phyloP scores from a whole-genome alignment of 2,329 filamentous ascomycete species.

The Colletotrichum scovillei region DNA sequence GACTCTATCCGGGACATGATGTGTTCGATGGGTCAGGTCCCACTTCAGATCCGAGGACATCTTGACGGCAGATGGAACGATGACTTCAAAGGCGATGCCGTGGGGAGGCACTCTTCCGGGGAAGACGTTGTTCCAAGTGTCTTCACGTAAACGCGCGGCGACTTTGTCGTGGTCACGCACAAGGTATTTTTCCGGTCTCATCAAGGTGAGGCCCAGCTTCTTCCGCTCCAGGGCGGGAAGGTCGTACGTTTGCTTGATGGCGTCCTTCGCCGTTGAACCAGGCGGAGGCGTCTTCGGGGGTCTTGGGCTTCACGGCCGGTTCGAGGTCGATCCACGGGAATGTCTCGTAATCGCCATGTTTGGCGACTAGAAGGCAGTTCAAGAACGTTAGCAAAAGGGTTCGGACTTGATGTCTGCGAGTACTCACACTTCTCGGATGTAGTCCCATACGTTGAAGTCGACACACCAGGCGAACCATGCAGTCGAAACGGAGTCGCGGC shows the following conservation, averaged over 20 bases:
- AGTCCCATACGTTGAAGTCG: not conserved
- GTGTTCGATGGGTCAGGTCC: not conserved
- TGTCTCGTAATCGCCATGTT: accelerated
- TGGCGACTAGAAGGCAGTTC: not conserved
- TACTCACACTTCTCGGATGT: not conserved
- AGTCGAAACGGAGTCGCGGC: not conserved
- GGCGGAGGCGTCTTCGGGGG: not conserved
- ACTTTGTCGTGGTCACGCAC: not conserved
- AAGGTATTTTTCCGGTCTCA: not conserved
- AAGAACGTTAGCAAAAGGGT: not conserved
- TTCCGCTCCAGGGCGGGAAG: not conserved
- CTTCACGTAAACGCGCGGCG: not conserved
- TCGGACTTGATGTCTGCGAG: not conserved
- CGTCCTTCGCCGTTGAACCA: not conserved
- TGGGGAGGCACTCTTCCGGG: not conserved
- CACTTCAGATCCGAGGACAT: not conserved
- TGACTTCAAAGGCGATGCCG: not conserved
- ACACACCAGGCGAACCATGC: not conserved
- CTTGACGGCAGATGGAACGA: not conserved
- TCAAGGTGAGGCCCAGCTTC: not conserved
- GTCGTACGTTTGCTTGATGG: not conserved
- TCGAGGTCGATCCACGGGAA: not conserved
- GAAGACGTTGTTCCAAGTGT: not conserved
- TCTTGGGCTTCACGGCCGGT: not conserved
- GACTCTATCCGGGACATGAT: not conserved